These are phyloP conservation scores for Tolypocladium endophyticum DNA, from an alignment of 2,329 filamentous ascomycete species.

Conservation along the genomic window DNA sequence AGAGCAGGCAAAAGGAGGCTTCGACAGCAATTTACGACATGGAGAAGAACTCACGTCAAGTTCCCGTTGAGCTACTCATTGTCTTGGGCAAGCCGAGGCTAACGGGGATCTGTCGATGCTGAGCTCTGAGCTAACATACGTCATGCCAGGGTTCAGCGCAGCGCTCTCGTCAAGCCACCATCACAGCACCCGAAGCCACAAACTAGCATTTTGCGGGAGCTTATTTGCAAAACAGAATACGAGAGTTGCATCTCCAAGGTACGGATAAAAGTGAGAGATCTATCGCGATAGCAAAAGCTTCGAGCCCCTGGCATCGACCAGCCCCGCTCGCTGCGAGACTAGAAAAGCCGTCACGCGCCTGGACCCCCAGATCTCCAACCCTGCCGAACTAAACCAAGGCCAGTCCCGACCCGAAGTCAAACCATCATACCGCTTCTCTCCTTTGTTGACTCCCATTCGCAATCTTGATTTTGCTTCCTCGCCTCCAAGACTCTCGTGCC, in stretches of 20 bases:
- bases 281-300: neutral
- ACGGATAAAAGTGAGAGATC: neutral
- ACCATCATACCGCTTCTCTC: neutral
- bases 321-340: neutral
- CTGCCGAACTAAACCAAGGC: neutral
- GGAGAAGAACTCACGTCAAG: neutral
- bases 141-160: constrained; percentile 64
- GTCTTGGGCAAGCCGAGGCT: neutral
- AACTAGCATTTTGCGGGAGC: constrained; percentile 55
- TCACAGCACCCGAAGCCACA: constrained; percentile 44
- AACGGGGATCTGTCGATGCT: constrained; percentile 49
- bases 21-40: neutral
- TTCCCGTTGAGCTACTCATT: neutral
- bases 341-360: neutral
- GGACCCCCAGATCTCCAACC: neutral
- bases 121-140: constrained; percentile 57
- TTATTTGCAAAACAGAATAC: constrained; percentile 58
- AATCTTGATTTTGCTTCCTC: neutral
- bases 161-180: constrained; percentile 71
- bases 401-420: neutral
- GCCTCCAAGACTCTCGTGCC: neutral
- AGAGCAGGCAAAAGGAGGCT: neutral
- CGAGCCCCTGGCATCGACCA: neutral
- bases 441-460: neutral
- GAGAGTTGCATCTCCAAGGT: neutral